Conservation (phyloP, 2,329 filamentous ascomycete species). For the Coniochaeta hoffmannii region DNA sequence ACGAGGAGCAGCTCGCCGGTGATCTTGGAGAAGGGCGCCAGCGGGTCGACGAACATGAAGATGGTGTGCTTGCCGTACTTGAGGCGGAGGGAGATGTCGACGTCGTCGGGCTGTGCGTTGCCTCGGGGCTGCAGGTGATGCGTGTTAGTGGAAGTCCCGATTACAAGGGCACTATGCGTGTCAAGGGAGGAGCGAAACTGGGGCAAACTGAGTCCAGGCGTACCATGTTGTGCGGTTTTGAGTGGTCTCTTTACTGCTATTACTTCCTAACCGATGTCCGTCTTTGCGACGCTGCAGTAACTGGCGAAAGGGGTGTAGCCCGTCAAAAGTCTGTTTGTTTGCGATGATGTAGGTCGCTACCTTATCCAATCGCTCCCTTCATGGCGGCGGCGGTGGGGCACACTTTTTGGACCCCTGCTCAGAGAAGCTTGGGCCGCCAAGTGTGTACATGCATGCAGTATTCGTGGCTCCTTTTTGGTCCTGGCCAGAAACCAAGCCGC, state of each 20-base stretch:
- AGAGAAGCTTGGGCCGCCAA: background rate
- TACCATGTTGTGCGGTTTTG: background rate
- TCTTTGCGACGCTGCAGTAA: too few relatives aligned
- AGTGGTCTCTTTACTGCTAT: background rate
- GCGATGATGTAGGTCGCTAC: background rate
- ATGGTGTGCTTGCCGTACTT: constrained; percentile 67
- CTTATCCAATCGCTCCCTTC: background rate
- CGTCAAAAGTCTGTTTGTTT: too few relatives aligned
- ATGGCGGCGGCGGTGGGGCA: background rate
- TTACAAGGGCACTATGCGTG: background rate
- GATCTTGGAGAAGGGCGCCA: constrained; percentile 48
- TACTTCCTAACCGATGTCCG: too few relatives aligned
- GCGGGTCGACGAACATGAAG: constrained; percentile 56
- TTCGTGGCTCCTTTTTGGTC: background rate
- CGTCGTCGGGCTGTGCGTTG: constrained; percentile 22
- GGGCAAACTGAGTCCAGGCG: background rate
- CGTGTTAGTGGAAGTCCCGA: background rate
- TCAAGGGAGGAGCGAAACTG: too few relatives aligned
- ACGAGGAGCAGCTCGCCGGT: constrained; percentile 51
- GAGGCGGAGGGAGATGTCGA: constrained; percentile 60
- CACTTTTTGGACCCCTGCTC: background rate
- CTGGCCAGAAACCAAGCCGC: background rate
- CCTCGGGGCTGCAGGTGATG: constrained; percentile 3
- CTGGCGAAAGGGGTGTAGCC: too few relatives aligned
- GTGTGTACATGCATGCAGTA: background rate